Evolutionary conservation across 495 filamentous ascomycete genomes (phyloP).

Genomic region (Neurospora sp.): DNA sequence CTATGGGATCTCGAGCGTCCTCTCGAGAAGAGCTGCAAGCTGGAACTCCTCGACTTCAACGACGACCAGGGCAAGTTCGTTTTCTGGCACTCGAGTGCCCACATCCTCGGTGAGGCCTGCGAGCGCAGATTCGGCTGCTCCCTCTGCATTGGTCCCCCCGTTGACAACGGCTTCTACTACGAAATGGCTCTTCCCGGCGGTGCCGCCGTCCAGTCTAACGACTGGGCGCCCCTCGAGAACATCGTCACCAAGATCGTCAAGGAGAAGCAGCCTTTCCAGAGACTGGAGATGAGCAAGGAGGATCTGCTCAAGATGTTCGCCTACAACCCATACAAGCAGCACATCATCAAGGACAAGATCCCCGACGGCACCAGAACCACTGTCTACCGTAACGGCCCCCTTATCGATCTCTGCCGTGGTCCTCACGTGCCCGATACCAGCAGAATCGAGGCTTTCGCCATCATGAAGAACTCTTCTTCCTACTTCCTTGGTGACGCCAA

Average conservation of each 20-base stretch:
- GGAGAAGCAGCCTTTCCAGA: conserved; percentile 93
- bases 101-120: conserved; percentile 86
- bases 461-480: conserved; percentile 88
- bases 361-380: conserved; percentile 80
- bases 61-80: conserved; percentile 62
- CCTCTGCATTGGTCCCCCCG: conserved; percentile 78
- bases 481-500: conserved; percentile 91
- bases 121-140: conserved; percentile 85
- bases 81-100: conserved; percentile 76
- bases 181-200: conserved; percentile 82
- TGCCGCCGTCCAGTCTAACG: conserved; percentile 59
- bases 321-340: conserved; percentile 75
- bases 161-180: conserved; percentile 93
- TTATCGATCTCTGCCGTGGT: conserved; percentile 48
- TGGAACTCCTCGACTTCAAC: conserved; percentile 77
- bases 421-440: conserved; percentile 85
- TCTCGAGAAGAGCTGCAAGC: conserved; percentile 66
- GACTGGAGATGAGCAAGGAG: conserved; percentile 77
- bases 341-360: conserved; percentile 91
- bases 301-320: conserved; percentile 92
- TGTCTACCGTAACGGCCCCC: conserved; percentile 65
- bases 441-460: conserved; percentile 83
- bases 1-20: conserved; percentile 91
- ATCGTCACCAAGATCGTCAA: conserved; percentile 72
- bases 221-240: conserved; percentile 73